A percentile compares a stretch with the other conserved stretches of the same genome.
Evolutionary conservation across 1,284 basidiomycete genomes (phyloP).

Genomic region (Meira miltonrushii): DNA sequence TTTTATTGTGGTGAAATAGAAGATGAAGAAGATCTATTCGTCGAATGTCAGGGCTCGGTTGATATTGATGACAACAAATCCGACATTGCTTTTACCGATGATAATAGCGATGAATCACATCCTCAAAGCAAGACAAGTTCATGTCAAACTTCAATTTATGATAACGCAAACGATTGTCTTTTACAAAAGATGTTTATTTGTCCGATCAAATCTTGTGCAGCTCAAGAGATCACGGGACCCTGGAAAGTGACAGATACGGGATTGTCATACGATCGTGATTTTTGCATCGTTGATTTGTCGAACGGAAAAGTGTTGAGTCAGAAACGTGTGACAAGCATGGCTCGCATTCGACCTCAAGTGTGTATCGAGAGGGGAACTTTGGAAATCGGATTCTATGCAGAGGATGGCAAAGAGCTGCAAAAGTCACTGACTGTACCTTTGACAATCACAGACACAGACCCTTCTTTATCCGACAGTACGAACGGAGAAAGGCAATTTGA

Average conservation of each 20-base stretch:
- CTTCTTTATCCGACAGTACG: not conserved
- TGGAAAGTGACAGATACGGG: slow-evolving; percentile 30
- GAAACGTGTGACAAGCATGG: slow-evolving; percentile 30
- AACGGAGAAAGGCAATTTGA: slow-evolving; percentile 3
- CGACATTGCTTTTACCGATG: slow-evolving; percentile 16
- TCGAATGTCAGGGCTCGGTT: slow-evolving; percentile 18
- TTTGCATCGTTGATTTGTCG: slow-evolving; percentile 29
- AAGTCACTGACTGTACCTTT: slow-evolving; percentile 18
- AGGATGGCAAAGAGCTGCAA: not conserved
- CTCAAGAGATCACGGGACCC: slow-evolving; percentile 20
- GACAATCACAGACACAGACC: slow-evolving; percentile 13
- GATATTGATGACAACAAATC: slow-evolving; percentile 14
- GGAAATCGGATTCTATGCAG: slow-evolving; percentile 14
- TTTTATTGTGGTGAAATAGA: slow-evolving; percentile 1
- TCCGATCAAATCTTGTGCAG: slow-evolving; percentile 37
- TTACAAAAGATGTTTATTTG: slow-evolving; percentile 15
- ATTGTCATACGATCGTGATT: slow-evolving; percentile 30
- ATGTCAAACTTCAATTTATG: not conserved
- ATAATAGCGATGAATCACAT: not conserved
- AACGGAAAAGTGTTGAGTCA: slow-evolving; percentile 32
- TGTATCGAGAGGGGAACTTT: slow-evolving; percentile 15
- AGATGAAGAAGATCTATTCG: slow-evolving; percentile 20
- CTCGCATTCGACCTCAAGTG: slow-evolving; percentile 27
- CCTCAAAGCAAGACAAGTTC: not conserved
- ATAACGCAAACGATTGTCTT: not conserved